Evolutionary conservation across 306 rosid genomes (phyloP).

Genomic region (Trifolium pratense): DNA sequence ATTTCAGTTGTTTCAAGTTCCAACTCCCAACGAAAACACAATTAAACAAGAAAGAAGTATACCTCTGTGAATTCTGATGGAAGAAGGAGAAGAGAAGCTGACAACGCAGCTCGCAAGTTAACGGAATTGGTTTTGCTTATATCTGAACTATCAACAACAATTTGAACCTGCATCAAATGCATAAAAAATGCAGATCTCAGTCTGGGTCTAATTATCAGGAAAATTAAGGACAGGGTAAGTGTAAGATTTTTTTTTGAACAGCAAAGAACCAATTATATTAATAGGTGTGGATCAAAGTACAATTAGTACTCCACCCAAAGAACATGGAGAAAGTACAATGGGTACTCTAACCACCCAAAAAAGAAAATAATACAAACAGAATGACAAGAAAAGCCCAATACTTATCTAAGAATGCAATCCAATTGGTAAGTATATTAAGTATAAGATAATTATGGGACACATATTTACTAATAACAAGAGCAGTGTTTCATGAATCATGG

Average conservation of each 20-base stretch:
- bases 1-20: slow-evolving; percentile 38
- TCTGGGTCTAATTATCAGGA: slow-evolving; percentile 4
- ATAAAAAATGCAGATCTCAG: slow-evolving; percentile 2
- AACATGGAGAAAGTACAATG: too few species aligned
- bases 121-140: slow-evolving; percentile 56
- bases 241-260: background rate
- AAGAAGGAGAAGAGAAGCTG: slow-evolving; percentile 90
- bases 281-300: too few species aligned
- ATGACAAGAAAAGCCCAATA: too few species aligned
- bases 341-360: too few species aligned
- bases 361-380: too few species aligned
- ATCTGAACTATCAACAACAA: slow-evolving; percentile 71
- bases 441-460: slow-evolving; percentile 1
- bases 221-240: background rate
- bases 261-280: too few species aligned
- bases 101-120: slow-evolving; percentile 83
- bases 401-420: too few species aligned
- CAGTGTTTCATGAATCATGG: background rate
- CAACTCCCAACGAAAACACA: slow-evolving; percentile 35
- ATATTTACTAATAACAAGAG: background rate
- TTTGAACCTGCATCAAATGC: slow-evolving; percentile 63
- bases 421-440: background rate
- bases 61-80: slow-evolving; percentile 87
- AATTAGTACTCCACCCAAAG: too few species aligned
- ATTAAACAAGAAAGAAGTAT: slow-evolving; percentile 43